These are phyloP conservation scores for Pseudocohnilembus persalinus DNA, from an alignment of 169 alveolate species.

Conservation along the genomic window DNA sequence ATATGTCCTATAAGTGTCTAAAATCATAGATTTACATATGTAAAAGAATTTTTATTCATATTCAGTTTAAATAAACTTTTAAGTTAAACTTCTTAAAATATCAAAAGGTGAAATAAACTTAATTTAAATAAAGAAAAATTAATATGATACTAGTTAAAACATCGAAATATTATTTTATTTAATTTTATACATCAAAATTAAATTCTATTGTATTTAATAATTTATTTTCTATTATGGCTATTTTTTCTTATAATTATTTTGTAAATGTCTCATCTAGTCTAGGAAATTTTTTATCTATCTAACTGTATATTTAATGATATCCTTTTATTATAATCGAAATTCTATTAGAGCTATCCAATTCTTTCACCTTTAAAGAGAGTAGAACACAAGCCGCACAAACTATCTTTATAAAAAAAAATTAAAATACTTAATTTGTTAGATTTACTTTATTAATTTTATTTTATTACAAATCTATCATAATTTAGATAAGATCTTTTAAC, in stretches of 20 bases:
- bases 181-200: constrained; percentile 5
- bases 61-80: background rate
- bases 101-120: background rate
- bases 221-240: constrained; percentile 9
- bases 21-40: background rate
- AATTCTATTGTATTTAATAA: constrained; percentile 19
- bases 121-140: too few species aligned
- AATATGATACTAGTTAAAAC: background rate
- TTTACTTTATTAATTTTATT: background rate
- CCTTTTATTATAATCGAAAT: background rate
- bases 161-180: too few species aligned
- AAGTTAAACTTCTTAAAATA: background rate
- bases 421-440: background rate
- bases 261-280: background rate
- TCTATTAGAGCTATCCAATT: constrained; percentile 1
- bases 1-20: background rate
- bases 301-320: background rate
- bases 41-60: background rate
- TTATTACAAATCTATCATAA: constrained; percentile 30
- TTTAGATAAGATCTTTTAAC: constrained; percentile 13
- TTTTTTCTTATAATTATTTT: constrained; percentile 6
- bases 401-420: background rate
- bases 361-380: constrained; percentile 16
- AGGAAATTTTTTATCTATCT: background rate
- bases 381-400: constrained; percentile 14